Evolutionary conservation across 2,329 filamentous ascomycete species (phyloP), one percentile per base, ranked within the genome.

Genomic region (Pseudocercospora musae): DNA sequence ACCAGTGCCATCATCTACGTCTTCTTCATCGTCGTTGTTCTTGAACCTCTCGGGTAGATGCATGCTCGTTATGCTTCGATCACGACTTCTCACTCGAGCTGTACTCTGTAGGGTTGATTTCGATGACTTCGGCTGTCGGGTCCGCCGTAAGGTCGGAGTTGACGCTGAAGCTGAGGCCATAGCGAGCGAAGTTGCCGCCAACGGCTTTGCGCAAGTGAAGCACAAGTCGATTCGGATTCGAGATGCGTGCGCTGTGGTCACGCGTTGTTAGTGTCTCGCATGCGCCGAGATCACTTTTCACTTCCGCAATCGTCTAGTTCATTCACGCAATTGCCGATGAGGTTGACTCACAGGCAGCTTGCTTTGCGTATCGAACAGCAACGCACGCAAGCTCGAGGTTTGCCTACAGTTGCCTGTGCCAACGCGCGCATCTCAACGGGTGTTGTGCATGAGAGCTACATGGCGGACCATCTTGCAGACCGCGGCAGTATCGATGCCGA

Each of bases 1-100:
- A 6, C 62, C 60, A 0, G 62, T 68, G 6, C 67, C 67, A 55
- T 69, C 67, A 31, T 69, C 65, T 20, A 58, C 60, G 46, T 63
- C 62, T 13, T 66, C 57, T 20, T 66, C 65, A 21, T 69, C 66
- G 25, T 60, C 63, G 9, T 62, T 56, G 53, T 53, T 59, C 60
- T 62, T 62, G 55, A 67, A 63, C 13, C 62, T 60, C 15, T 66
- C 67, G 9, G 67, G 67, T 23, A 69, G 37, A 33, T 63, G 62
- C 65, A 67, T 65, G 20, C 50, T 57, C 33, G 42, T 60, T 5
- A 42, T 23, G 18, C 57, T 27, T 29, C 58, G 25, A 27, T 58
- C 57, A 21, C 60, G 49, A 42, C 54, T 62, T 46, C 53, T 27
- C 8, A 58, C 52, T 50, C 56, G 48, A n/a, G 54, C 50, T 4